These are phyloP conservation scores for Canavalia ensiformis DNA, from an alignment of 306 rosid genomes.

Conservation along the genomic window DNA sequence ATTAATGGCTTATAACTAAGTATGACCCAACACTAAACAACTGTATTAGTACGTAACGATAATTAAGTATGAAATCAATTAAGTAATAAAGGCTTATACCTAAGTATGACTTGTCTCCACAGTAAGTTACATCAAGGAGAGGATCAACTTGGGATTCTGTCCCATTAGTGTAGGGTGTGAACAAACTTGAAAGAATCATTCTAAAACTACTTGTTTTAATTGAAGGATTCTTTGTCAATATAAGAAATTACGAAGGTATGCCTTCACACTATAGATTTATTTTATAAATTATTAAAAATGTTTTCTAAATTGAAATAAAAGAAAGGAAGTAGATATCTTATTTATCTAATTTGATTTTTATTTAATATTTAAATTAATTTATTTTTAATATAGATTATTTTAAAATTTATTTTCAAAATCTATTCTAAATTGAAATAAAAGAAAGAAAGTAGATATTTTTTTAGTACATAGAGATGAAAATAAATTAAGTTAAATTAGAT, in stretches of 20 bases:
- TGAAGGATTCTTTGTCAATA: neutral
- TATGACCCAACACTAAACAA: slow-evolving; percentile 39
- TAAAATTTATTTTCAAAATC: no score
- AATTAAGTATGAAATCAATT: slow-evolving; percentile 24
- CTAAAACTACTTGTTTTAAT: neutral
- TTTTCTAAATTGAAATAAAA: neutral
- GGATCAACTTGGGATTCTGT: slow-evolving; percentile 57
- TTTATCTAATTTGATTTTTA: no score
- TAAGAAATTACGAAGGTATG: neutral
- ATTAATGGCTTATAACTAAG: slow-evolving; percentile 23
- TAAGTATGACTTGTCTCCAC: slow-evolving; percentile 37
- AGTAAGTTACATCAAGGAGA: slow-evolving; percentile 4
- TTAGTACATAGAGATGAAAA: no score
- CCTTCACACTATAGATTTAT: neutral
- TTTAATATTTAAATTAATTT: no score
- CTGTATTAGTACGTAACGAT: slow-evolving; percentile 17
- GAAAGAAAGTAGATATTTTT: no score
- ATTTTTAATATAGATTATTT: no score
- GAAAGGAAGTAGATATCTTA: neutral
- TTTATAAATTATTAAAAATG: neutral
- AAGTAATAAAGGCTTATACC: slow-evolving; percentile 9
- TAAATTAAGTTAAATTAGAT: no score
- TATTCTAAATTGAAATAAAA: no score
- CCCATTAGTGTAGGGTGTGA: slow-evolving; percentile 13
- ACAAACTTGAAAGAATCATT: neutral